phyloP scores from a whole-genome alignment of 2,329 filamentous ascomycete genomes.

The Fusarium camptoceras region DNA sequence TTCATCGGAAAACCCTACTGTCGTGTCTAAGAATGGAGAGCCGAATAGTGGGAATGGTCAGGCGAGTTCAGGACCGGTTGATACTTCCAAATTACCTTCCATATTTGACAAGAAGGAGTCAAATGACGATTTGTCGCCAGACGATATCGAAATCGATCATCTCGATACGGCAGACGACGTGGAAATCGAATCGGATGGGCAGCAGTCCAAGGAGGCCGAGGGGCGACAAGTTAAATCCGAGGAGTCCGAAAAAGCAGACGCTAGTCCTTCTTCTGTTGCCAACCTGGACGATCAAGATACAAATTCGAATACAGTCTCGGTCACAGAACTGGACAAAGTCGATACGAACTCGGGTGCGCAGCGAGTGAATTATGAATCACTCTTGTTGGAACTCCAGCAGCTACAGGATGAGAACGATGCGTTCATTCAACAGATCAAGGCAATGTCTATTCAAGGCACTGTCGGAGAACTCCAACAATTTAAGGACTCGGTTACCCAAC shows the following conservation, averaged over 20 bases:
- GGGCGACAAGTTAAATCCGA: conserved; percentile 7
- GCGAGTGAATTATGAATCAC: conserved; percentile 50
- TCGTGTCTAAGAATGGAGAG: conserved; percentile 13
- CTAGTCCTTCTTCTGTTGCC: neutral
- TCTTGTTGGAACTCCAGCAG: conserved; percentile 50
- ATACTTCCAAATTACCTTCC: neutral
- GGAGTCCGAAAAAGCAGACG: conserved; percentile 3
- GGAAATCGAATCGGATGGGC: conserved; percentile 44
- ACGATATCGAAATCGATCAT: conserved; percentile 64
- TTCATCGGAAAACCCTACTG: conserved; percentile 11
- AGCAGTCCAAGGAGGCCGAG: conserved; percentile 28
- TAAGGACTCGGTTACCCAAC: conserved; percentile 41
- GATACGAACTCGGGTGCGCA: conserved; percentile 46
- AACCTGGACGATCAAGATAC: neutral
- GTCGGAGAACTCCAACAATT: conserved; percentile 45
- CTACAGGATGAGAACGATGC: conserved; percentile 48
- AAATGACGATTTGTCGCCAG: conserved; percentile 52
- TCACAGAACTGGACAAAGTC: conserved; percentile 11
- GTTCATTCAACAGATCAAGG: conserved; percentile 49
- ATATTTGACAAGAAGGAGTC: conserved; percentile 26
- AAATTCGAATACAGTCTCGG: neutral
- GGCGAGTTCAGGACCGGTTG: conserved; percentile 2
- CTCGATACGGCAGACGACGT: conserved; percentile 46
- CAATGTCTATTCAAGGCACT: conserved; percentile 42
- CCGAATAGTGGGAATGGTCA: conserved; percentile 3